phyloP scores from a whole-genome alignment of 805 yeast genomes.

The Naumovozyma baii region DNA sequence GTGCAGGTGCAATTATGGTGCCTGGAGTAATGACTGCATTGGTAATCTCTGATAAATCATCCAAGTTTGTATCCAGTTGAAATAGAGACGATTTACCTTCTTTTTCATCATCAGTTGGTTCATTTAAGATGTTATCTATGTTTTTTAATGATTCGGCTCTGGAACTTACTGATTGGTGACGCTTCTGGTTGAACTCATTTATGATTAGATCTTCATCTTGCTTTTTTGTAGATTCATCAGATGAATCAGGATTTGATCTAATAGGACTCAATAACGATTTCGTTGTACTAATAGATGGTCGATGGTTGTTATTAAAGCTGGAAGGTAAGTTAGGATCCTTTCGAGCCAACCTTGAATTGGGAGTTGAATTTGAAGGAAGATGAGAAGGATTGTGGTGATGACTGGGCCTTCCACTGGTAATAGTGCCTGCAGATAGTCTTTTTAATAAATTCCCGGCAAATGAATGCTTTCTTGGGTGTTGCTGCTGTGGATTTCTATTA shows the following conservation, averaged over 20 bases:
- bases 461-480: constrained; percentile 18
- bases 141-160: not conserved
- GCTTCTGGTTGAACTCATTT: not conserved
- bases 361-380: not conserved
- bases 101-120: not conserved
- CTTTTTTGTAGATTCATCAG: constrained; percentile 1
- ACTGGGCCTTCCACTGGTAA: not conserved
- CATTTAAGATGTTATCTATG: not conserved
- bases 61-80: constrained; percentile 23
- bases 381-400: not conserved
- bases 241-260: not conserved
- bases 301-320: not conserved
- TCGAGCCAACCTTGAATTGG: not conserved
- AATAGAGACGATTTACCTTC: constrained; percentile 7
- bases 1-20: not conserved
- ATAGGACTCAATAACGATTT: not conserved
- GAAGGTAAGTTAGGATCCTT: not conserved
- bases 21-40: constrained; percentile 2
- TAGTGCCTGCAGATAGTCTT: constrained; percentile 12
- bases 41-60: constrained; percentile 22
- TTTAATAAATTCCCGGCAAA: constrained; percentile 21
- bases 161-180: not conserved
- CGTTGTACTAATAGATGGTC: not conserved
- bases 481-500: constrained; percentile 1
- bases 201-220: not conserved